Evolutionary conservation across 1,284 basidiomycete genomes (phyloP), one percentile per base, ranked within the genome.

Genomic region (Papiliotrema flavescens): DNA sequence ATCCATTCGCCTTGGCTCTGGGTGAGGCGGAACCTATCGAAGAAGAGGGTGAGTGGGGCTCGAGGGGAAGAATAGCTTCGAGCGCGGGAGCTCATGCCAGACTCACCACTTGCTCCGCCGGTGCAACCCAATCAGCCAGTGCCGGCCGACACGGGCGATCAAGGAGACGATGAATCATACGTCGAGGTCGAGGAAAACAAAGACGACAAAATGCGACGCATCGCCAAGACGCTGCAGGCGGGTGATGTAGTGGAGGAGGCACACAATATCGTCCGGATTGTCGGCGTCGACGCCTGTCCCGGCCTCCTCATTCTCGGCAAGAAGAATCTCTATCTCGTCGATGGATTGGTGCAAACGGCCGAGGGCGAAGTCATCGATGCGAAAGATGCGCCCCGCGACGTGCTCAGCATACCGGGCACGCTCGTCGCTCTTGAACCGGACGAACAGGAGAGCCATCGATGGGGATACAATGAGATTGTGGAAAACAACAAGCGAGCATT

Each of bases 171-270:
- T 13, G 69, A 71, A 5, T 64, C 64, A 4, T 67, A 59, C 49
- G 57, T 65, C 15, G 68, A 71, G 40, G 55, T 68, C 2, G 69
- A 71, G 15, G 76, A 76, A 22, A 88, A 52, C 78, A 87, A 69
- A 81, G 89, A 35, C 80, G 91, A 70, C 86, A 95, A 78, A 85
- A 63, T 78, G 75, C 54, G 75, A 55, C 57, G 78, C 13, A 71
- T 81, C 9, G 67, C 78, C 15, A 77, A 77, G 41, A 75, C 76
- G 0, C 80, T 97, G 22, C 89, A 94, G 67, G 84, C 87, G 14
- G 90, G 90, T 3, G 94, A 98, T 70, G 82, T 91, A 2, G 91
- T 97, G 39, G 90, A 95, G 64, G 89, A 88, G n/a, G 87, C 70
- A 13, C 68, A 70, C 59, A 94, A 90, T 22, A 88, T 93, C 46